phyloP scores from a whole-genome alignment of 345 rosid genomes.

The Pistacia atlantica region DNA sequence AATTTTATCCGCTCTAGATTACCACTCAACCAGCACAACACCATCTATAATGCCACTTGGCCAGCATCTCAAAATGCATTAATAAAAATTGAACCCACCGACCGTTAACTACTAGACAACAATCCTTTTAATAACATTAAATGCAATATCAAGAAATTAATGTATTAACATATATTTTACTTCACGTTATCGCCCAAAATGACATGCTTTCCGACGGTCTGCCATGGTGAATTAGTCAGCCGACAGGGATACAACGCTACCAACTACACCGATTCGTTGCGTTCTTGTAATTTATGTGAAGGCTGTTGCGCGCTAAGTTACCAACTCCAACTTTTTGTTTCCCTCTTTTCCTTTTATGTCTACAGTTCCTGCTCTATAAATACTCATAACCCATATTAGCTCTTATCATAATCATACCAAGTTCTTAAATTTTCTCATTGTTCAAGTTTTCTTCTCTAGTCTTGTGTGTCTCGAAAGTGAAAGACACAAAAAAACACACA shows the following conservation, averaged over 20 bases:
- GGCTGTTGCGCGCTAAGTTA: constrained; percentile 18
- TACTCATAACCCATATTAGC: constrained; percentile 9
- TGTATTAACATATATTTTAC: not conserved
- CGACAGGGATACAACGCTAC: constrained; percentile 27
- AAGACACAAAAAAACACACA: not conserved
- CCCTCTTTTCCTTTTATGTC: constrained; percentile 14
- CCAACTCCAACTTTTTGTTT: constrained; percentile 42
- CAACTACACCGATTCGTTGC: constrained; percentile 35
- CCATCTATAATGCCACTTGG: too few relatives aligned
- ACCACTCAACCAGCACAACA: too few relatives aligned
- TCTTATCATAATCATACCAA: constrained; percentile 23
- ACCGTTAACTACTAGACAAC: too few relatives aligned
- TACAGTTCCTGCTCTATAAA: constrained; percentile 35
- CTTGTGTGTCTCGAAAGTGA: constrained; percentile 15
- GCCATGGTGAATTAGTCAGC: constrained; percentile 29
- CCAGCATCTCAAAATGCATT: too few relatives aligned
- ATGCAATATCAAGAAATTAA: too few relatives aligned
- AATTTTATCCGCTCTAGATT: too few relatives aligned
- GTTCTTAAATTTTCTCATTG: not conserved
- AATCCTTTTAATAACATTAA: too few relatives aligned
- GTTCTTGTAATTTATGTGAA: constrained; percentile 7
- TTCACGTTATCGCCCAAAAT: not conserved
- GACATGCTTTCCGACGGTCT: not conserved
- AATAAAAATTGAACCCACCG: too few relatives aligned
- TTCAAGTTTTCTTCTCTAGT: constrained; percentile 14